Evolutionary conservation across 2,329 filamentous ascomycete genomes (phyloP).

Genomic region (Sporothrix humicola): DNA sequence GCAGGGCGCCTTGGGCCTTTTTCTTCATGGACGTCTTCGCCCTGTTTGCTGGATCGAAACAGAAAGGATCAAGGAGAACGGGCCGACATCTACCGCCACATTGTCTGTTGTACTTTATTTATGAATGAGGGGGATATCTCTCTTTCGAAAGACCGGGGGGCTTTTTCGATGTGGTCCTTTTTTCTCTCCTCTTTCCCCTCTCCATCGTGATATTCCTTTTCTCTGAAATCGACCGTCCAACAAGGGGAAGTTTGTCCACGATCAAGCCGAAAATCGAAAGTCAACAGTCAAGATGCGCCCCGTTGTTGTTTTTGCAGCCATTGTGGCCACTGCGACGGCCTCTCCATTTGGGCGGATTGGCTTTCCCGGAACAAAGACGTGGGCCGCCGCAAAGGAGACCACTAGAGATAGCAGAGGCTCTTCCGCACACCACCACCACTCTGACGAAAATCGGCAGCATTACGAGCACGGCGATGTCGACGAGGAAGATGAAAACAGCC

Average conservation of each 20-base stretch:
- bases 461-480: too few species aligned
- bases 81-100: not conserved
- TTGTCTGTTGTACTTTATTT: too few species aligned
- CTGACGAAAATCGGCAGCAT: slow-evolving; percentile 1
- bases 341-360: not conserved
- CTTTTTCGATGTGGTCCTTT: too few species aligned
- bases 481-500: not conserved
- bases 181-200: too few species aligned
- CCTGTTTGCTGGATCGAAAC: not conserved
- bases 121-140: too few species aligned
- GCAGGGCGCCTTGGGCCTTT: not conserved
- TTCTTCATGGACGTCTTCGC: not conserved
- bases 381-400: not conserved
- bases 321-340: not conserved
- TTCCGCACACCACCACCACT: not conserved
- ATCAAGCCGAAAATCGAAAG: too few species aligned
- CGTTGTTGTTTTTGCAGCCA: not conserved
- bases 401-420: not conserved
- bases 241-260: too few species aligned
- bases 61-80: not conserved
- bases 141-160: too few species aligned
- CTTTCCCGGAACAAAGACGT: not conserved
- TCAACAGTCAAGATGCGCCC: slow-evolving; percentile 2
- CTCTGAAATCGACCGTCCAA: not conserved
- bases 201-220: not conserved